Evolutionary conservation across 164 flowering plant species (phyloP).

Genomic region (Saururus chinensis): DNA sequence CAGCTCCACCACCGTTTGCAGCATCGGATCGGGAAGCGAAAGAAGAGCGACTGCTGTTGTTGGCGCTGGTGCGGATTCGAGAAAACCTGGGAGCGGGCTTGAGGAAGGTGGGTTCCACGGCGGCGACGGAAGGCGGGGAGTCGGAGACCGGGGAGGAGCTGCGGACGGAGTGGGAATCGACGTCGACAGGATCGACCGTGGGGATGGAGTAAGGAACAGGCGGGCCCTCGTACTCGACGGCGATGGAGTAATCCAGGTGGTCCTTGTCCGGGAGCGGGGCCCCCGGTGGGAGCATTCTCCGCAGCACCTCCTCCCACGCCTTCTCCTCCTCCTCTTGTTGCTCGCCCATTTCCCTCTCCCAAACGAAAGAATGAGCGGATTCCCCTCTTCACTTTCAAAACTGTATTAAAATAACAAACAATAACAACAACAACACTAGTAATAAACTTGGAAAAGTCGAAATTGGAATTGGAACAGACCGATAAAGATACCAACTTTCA

Average conservation of each 20-base stretch:
- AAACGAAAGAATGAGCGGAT: not conserved
- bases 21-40: conserved; percentile 1
- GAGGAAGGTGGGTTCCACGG: conserved; percentile 9
- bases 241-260: conserved; percentile 48
- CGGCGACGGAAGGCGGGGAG: conserved; percentile 4
- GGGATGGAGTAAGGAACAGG: conserved; percentile 29
- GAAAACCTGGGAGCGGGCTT: not conserved
- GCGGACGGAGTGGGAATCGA: conserved; percentile 12
- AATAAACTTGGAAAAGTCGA: not conserved
- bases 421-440: too few species aligned
- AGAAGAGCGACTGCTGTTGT: not conserved
- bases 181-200: conserved; percentile 23
- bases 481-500: not conserved
- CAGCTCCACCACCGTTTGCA: not conserved
- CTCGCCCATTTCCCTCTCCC: conserved; percentile 1
- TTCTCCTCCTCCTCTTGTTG: conserved; percentile 8
- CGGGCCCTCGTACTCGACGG: conserved; percentile 44
- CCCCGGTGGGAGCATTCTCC: conserved; percentile 41
- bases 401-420: too few species aligned
- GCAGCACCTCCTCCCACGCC: conserved; percentile 26
- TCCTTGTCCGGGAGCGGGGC: conserved; percentile 49
- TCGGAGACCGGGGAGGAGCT: conserved; percentile 15
- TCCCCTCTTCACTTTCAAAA: too few species aligned
- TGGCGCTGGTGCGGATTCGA: conserved; percentile 1
- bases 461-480: too few species aligned